Base-by-base conservation (phyloP, 192 early-diverging fungal species). In the Coemansia sp. region DNA sequence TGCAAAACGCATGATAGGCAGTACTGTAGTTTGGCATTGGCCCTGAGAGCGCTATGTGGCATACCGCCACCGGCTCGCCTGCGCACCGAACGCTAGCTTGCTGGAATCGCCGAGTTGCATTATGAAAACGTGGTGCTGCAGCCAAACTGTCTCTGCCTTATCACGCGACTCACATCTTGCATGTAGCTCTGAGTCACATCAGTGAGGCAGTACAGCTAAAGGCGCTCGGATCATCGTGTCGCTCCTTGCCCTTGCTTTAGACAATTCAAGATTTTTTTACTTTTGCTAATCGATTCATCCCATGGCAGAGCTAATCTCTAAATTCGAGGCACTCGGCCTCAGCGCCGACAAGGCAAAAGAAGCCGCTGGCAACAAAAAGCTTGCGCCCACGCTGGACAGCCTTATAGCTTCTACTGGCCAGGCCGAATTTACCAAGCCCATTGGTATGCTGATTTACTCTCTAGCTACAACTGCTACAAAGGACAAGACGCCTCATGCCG, bases 301-400 rank as follows among this genome's bases (percentile, higher is more conserved):
- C 18, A 79, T 84, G 71, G 77, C 74, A 9, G 66, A 61, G 10
- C 77, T 94, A 55, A 83, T 85, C 24, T 31, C 74, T 8, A 85
- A 90, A 58, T 98, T 99, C 81, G 85, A 89, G 73, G 83, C 84
- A 45, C 92, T 98, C 66, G 97, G 97, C 13, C 85, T 99, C 35
- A 87, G 89, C 14, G 90, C 92, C 70, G 85, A 88, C 66, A 96
- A 97, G 77, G 96, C 95, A 63, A 92, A 92, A 76, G 95, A 98
- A 70, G 94, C 95, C 0, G 92, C 90, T 34, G 89, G 87, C 59
- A 99, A 99, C 85, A 99, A 98, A 79, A 98, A 97, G 79, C 81
- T 99, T 9, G 89, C 91, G 3, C 89, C 91, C 5, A 86, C 84
- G 21, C 85, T 99, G 34, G 84, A 87, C 60, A 70, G 60, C 28